Evolutionary conservation across 306 rosid species (phyloP), one percentile per base, ranked within the genome.

Genomic region (Lathyrus oleraceus): DNA sequence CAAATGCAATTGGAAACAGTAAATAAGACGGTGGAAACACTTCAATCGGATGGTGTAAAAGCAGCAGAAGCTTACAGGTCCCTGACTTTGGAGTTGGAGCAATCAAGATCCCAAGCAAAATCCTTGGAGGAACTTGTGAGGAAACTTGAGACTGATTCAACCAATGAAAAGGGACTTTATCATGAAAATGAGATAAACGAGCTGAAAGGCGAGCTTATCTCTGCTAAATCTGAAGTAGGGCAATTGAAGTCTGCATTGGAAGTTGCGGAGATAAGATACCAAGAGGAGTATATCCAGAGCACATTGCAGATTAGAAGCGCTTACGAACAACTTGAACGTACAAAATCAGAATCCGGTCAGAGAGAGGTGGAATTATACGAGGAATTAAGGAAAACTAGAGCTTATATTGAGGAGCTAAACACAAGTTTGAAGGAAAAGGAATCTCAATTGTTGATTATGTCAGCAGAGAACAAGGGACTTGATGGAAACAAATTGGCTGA

Each of bases 251-350:
- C 91, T 70, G 88, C 98, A 10, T 52, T 86, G 58, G 91, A 87
- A 12, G 81, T 64, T 11, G 81, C 91, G 8, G 91, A 88, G 86
- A 61, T 64, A 40, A 75, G 91, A 69, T 88, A 85, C 88, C 93
- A 90, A 68, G 93, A 93, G 75, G 98, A 93, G 76, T 85, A 79
- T 56, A 84, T 88, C 74, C 96, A 81, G 32, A 82, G 87, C 83
- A 83, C 98, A 4, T 72, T 93, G 86, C 98, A 93, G 82, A 84
- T 85, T 61, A 74, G 91, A 77, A 82, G 81, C 67, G 91, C 88
- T 42, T 91, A 75, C 47, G 96, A 93, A 49, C 85, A 85, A 54
- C 67, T 88, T 21, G 97, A 90, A 65, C 80, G 13, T 27, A 61
- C 81, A 15, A 88, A 85, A 79, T 81, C 85, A 13, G 98, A 89